Percentiles rank a stretch among this genome's conserved stretches.
These are phyloP conservation scores for Colletotrichum neosansevieriae DNA, from an alignment of 2,329 filamentous ascomycete species.

Conservation along the genomic window DNA sequence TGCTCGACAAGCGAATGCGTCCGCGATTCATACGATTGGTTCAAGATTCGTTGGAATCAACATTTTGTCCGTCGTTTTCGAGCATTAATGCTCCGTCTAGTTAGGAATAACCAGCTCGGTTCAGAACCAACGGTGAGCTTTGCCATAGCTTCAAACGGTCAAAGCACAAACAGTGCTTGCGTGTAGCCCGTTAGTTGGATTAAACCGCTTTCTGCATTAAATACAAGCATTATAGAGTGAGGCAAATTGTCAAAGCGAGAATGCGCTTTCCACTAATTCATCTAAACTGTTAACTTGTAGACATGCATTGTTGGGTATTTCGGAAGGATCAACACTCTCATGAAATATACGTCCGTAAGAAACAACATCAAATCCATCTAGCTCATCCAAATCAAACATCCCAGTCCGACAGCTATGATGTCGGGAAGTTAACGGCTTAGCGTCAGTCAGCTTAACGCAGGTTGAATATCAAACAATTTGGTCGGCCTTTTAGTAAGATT, in stretches of 20 bases:
- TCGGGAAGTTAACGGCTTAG: too few species aligned
- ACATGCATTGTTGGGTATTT: neutral
- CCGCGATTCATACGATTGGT: too few species aligned
- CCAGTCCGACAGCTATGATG: too few species aligned
- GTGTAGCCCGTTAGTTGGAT: neutral
- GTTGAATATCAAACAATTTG: neutral
- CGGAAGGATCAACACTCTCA: neutral
- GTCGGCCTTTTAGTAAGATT: neutral
- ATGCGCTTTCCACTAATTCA: neutral
- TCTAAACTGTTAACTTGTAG: neutral
- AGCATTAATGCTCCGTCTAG: neutral
- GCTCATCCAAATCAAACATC: too few species aligned
- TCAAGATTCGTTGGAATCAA: too few species aligned
- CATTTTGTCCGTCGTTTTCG: neutral
- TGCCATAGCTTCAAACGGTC: neutral
- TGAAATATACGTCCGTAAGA: neutral
- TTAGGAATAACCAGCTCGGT: neutral
- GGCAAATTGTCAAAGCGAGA: slow-evolving; percentile 31
- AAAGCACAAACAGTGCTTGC: neutral
- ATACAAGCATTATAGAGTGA: neutral
- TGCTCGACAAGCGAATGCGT: too few species aligned
- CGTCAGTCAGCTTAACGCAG: too few species aligned
- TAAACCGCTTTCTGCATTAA: slow-evolving; percentile 16
- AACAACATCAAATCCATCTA: neutral
- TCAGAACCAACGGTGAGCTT: neutral